A percentile compares a stretch with the other conserved stretches of the same genome.
Evolutionary conservation across 2,329 filamentous ascomycete genomes (phyloP).

Genomic region (Venturia carpophila): DNA sequence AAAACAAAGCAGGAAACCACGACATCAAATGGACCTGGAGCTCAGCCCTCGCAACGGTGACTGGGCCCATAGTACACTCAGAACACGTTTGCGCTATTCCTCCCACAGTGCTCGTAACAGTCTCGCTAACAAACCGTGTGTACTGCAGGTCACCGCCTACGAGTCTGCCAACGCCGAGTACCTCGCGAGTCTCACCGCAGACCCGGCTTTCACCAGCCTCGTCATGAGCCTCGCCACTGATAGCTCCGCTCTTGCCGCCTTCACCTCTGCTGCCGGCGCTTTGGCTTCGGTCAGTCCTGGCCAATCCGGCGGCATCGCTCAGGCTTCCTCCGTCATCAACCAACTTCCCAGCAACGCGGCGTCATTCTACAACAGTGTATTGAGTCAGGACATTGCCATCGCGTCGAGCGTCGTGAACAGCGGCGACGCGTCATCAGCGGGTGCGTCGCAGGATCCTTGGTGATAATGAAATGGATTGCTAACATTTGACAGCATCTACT

Average conservation of each 20-base stretch:
- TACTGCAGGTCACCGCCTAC: constrained; percentile 9
- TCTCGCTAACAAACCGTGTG: neutral
- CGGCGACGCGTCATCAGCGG: neutral
- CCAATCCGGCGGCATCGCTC: neutral
- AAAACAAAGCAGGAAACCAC: no score
- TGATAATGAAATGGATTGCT: neutral
- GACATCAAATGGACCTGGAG: no score
- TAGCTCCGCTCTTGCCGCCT: constrained; percentile 1
- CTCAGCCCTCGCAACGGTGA: no score
- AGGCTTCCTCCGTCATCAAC: constrained; percentile 13
- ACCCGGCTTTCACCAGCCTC: constrained; percentile 17
- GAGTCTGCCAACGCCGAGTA: neutral
- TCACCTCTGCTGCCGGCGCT: constrained; percentile 16
- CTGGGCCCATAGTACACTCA: no score
- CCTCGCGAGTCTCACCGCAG: constrained; percentile 7
- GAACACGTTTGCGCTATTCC: neutral
- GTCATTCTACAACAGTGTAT: constrained; percentile 14
- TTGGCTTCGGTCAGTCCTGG: neutral
- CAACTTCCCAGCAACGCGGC: constrained; percentile 11
- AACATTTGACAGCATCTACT: neutral
- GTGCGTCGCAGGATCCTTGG: neutral
- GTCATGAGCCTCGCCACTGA: constrained; percentile 15
- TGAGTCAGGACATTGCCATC: constrained; percentile 12
- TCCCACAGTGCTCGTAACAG: no score
- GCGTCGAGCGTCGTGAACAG: constrained; percentile 14